Conservation (phyloP, 495 filamentous ascomycete species). For the Apodospora peruviana region DNA sequence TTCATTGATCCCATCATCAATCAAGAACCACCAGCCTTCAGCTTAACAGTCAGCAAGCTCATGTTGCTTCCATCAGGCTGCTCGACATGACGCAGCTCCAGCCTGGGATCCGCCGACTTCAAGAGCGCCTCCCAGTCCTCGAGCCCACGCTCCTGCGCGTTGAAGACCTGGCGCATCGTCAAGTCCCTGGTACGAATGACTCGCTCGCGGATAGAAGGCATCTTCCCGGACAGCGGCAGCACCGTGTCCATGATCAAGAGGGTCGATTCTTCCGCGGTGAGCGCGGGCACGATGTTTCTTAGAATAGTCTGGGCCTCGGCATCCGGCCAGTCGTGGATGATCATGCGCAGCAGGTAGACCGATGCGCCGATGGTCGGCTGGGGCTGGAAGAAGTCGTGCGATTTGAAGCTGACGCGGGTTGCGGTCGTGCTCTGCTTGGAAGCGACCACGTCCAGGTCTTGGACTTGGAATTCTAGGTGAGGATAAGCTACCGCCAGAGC, state of each 20-base stretch:
- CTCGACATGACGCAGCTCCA: no score
- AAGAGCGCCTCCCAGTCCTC: not conserved
- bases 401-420: conserved; percentile 28
- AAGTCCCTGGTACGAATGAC: not conserved
- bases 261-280: not conserved
- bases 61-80: no score
- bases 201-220: not conserved
- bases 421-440: not conserved
- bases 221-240: not conserved
- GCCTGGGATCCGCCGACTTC: no score
- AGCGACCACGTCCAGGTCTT: not conserved
- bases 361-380: conserved; percentile 39
- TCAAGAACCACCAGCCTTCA: no score
- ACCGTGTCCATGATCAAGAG: not conserved
- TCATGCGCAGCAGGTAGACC: conserved; percentile 44
- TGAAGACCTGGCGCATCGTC: not conserved
- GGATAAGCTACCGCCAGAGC: not conserved
- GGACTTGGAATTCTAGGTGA: not conserved
- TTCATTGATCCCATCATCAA: no score
- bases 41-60: no score
- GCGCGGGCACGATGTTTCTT: not conserved
- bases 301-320: conserved; percentile 36
- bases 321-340: conserved; percentile 46
- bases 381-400: conserved; percentile 43
- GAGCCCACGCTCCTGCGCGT: not conserved